phyloP scores from a whole-genome alignment of 2,329 filamentous ascomycete species.

The Didymella arachidicola region DNA sequence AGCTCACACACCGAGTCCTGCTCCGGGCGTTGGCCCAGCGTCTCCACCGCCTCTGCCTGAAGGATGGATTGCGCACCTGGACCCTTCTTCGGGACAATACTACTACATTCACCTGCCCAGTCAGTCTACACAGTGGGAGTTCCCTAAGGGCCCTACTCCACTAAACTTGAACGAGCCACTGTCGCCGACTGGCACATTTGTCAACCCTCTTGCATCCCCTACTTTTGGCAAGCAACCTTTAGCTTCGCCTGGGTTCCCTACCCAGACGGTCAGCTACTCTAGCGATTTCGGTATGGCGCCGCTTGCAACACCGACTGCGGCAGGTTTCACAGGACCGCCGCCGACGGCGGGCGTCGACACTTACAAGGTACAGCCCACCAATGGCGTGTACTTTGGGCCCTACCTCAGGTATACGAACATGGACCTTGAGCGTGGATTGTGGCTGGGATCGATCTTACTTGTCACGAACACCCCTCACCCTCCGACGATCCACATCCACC shows the following conservation, averaged over 20 bases:
- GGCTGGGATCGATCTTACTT: constrained; percentile 92
- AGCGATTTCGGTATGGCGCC: constrained; percentile 84
- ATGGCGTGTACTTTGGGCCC: constrained; percentile 97
- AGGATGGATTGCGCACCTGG: constrained; percentile 97
- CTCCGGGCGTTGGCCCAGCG: constrained; percentile 72
- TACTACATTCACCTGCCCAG: constrained; percentile 98
- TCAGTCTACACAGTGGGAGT: constrained; percentile 98
- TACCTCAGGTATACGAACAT: constrained; percentile 97
- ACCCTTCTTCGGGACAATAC: constrained; percentile 95
- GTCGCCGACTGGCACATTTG: constrained; percentile 73
- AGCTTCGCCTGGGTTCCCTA: constrained; percentile 82
- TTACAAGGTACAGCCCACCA: constrained; percentile 92
- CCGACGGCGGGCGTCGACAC: constrained; percentile 88
- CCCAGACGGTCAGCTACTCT: constrained; percentile 83
- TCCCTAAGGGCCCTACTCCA: constrained; percentile 93
- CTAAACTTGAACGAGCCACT: constrained; percentile 84
- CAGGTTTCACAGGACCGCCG: constrained; percentile 89
- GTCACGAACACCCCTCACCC: constrained; percentile 91
- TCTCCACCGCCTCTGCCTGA: constrained; percentile 94
- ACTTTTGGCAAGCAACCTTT: constrained; percentile 67
- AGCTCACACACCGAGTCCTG: constrained; percentile 54
- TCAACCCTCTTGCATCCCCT: constrained; percentile 56
- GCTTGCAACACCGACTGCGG: constrained; percentile 74
- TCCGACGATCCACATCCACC: constrained; percentile 94
- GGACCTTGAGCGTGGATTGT: constrained; percentile 88